Evolutionary conservation across 108 stramenopile species (phyloP).

Genomic region (Fistulifera solaris): DNA sequence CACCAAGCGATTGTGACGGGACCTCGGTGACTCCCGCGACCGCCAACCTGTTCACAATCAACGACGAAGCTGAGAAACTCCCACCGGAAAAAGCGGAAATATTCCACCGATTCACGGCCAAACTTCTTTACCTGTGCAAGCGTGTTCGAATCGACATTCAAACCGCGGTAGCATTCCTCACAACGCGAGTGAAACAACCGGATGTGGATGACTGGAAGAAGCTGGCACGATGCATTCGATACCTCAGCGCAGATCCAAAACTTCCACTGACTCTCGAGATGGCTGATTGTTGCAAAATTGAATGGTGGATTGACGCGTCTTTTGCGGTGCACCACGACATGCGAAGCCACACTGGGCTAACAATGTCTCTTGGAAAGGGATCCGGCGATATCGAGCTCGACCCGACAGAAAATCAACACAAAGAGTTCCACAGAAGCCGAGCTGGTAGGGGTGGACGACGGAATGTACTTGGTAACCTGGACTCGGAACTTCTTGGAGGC

Average conservation of each 20-base stretch:
- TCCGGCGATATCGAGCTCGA: conserved; percentile 1
- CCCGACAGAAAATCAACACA: conserved; percentile 26
- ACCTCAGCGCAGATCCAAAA: background rate
- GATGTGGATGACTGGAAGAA: conserved; percentile 32
- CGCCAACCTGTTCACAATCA: conserved; percentile 17
- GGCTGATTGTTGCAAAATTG: background rate
- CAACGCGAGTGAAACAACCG: conserved; percentile 21
- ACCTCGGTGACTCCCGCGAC: conserved; percentile 21
- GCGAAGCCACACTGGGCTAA: conserved; percentile 27
- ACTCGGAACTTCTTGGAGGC: conserved; percentile 18
- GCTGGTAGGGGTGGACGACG: conserved; percentile 20
- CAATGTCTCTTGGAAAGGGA: conserved; percentile 17
- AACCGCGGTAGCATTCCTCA: conserved; percentile 24
- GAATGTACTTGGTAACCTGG: conserved; percentile 18
- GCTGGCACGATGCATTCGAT: conserved; percentile 7
- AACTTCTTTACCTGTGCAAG: conserved; percentile 19
- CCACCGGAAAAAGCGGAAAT: background rate
- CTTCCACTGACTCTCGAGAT: conserved; percentile 2
- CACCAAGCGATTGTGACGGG: background rate
- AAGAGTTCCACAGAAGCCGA: conserved; percentile 32
- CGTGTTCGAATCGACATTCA: conserved; percentile 25
- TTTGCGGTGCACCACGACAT: conserved; percentile 25
- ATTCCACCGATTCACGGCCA: conserved; percentile 31
- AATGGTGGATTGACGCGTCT: conserved; percentile 11
- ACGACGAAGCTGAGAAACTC: background rate